Evolutionary conservation across 2,329 filamentous ascomycete species (phyloP), one percentile per base, ranked within the genome.

Genomic region (Neopestalotiopsis sp.): DNA sequence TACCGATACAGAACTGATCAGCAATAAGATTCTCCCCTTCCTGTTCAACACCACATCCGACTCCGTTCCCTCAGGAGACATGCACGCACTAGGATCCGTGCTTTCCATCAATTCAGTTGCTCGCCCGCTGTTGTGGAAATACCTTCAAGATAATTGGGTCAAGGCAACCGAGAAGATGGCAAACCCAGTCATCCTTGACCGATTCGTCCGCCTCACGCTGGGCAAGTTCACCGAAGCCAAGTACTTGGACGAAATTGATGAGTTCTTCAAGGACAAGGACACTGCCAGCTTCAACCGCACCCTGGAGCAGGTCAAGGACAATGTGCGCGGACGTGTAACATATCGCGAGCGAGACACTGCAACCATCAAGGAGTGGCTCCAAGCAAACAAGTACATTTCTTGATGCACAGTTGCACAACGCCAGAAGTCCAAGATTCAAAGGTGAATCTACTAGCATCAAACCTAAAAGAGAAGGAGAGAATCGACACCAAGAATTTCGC

Each of bases 141-240:
- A 92, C 81, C 88, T 98, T 77, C 94, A 95, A 82, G 85, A 88
- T 58, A 91, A 97, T 82, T 99, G 95, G 93, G 86, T 89, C 38
- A 85, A 87, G 45, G 88, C 97, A 59, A 87, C 91, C 66, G 83
- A 89, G 70, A 92, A 92, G 79, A 86, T 98, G 67, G 90, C 78
- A 57, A 98, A 98, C 82, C 92, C 94, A 71, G 92, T 98, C 38
- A 89, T 98, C 3, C 85, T 98, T 17, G 95, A 99, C 82, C 91
- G 95, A 62, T 97, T 97, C 82, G 83, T 99, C 74, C 91, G 93
- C 74, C 85, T 92, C 73, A 90, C 90, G 59, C 83, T 99, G 73
- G 89, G 89, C 76, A 92, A 93, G 77, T 98, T 97, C 79, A 89
- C 93, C 3, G 91, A 94, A 74, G 82, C 85, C 14, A 87, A 88